Conservation (phyloP, 2,329 filamentous ascomycete genomes). For the Aspergillus fischeri region DNA sequence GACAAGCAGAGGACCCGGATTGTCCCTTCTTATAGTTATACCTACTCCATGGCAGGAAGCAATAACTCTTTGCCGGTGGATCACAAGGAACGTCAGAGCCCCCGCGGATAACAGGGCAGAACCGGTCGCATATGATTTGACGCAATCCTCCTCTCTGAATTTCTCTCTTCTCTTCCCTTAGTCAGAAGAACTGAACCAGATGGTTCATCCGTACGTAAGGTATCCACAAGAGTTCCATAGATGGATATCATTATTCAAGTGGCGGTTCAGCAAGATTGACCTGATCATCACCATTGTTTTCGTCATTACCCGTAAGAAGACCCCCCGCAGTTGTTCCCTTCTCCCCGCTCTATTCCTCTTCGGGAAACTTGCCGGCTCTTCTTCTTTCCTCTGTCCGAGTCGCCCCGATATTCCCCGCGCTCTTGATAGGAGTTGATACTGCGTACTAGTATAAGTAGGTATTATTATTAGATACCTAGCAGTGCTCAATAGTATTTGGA, state of each 20-base stretch:
- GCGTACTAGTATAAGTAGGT: too few relatives aligned
- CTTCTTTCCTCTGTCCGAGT: conserved; percentile 13
- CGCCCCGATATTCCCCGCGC: conserved; percentile 19
- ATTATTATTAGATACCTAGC: too few relatives aligned
- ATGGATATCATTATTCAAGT: not conserved
- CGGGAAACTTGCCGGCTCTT: conserved; percentile 13
- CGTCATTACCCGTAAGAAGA: conserved; percentile 9
- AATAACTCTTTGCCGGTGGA: conserved; percentile 7
- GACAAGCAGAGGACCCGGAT: not conserved
- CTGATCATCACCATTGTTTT: conserved; percentile 4
- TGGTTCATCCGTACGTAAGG: not conserved
- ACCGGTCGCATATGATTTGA: not conserved
- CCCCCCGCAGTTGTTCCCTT: conserved; percentile 1
- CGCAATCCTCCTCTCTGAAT: not conserved
- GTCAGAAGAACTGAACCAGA: not conserved
- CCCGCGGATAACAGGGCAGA: not conserved
- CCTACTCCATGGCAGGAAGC: not conserved
- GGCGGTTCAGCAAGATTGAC: not conserved
- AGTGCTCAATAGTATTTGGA: not conserved
- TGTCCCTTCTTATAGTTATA: not conserved
- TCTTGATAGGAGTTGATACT: not conserved
- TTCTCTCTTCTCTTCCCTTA: not conserved
- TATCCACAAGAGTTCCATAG: not conserved
- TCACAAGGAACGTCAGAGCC: conserved; percentile 9
- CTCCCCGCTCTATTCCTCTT: conserved; percentile 18